Evolutionary conservation across 371 early-diverging fungal genomes (phyloP).

Genomic region (Mortierella sp.): DNA sequence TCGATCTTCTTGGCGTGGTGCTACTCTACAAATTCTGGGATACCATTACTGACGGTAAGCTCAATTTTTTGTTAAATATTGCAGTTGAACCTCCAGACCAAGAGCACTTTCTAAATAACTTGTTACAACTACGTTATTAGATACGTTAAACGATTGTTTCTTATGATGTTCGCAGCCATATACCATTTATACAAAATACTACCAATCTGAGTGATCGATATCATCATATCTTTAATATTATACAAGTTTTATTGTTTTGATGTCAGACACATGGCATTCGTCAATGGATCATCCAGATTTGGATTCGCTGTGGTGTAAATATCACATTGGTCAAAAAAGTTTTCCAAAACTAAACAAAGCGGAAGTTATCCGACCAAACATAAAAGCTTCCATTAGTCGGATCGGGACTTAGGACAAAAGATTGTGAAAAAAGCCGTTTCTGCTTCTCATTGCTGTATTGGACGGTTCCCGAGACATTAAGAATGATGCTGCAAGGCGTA

Average conservation of each 20-base stretch:
- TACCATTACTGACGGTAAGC: slow-evolving; percentile 31
- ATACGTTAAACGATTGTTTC: not conserved
- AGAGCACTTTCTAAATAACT: too few relatives aligned
- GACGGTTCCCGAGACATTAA: slow-evolving; percentile 70
- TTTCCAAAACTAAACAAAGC: slow-evolving; percentile 34
- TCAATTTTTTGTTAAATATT: not conserved
- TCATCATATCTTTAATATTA: not conserved
- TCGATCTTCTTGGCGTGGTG: slow-evolving; percentile 16
- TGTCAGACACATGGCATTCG: not conserved
- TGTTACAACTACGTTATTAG: not conserved
- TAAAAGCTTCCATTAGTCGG: slow-evolving; percentile 65
- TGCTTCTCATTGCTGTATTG: slow-evolving; percentile 69
- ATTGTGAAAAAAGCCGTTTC: slow-evolving; percentile 71
- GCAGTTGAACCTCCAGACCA: too few relatives aligned
- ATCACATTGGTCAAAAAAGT: too few relatives aligned
- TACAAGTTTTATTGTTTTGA: slow-evolving; percentile 2
- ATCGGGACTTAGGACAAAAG: slow-evolving; percentile 77
- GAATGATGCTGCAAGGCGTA: slow-evolving; percentile 66
- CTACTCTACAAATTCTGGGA: slow-evolving; percentile 42
- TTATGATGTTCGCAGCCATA: not conserved
- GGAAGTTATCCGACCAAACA: slow-evolving; percentile 71
- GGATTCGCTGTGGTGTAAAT: too few relatives aligned
- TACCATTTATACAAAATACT: not conserved
- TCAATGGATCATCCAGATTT: not conserved
- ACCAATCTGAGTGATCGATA: not conserved